Base-by-base conservation (phyloP, 805 yeast genomes). In the Cyberlindnera euphorbiae region DNA sequence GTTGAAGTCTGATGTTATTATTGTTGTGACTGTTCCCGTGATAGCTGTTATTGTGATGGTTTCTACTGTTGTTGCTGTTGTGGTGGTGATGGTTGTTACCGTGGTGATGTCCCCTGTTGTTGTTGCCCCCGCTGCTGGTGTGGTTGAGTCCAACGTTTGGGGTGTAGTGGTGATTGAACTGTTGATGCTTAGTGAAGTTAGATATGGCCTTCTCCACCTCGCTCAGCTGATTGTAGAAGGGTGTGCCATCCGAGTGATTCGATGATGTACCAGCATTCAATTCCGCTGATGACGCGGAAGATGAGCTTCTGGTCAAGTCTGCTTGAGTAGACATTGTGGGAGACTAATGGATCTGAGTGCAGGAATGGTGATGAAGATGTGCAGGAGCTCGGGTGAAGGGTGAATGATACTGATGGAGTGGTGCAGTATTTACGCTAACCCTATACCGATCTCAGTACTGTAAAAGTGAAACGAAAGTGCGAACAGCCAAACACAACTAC, bases 121-220 rank as follows among this genome's bases (percentile, higher is more conserved):
- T 28, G 27, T 38, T 17, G 26, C 38, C 28, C 32, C 36, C 31
- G 32, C 36, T 28, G 27, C 32, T 31, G 14, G 22, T 19, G 25
- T 33, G 28, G 17, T 36, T 46, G 40, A 46, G 45, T 27, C 44
- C 47, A 17, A 45, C 28, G 34, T 54, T 54, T 28, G 59, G 59
- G 13, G 58, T 56, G 35, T 55, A 55, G 37, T 53, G 58, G 26
- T 53, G 58, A 35, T 50, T 54, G 44, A 51, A 54, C 12, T 49
- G 57, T 34, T 55, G 58, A 32, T 53, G 58, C 33, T 55, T 55
- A 21, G 53, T 52, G 39, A 47, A 52, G 32, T 55, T 55, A 0
- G 57, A 32, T 11, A 55, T 48, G 16, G 59, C 59, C 30, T 47
- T 52, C 26, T 55, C 59, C 21, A 55, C 53, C 29, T 55, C 59